Evolutionary conservation across 306 rosid species (phyloP), one percentile per base, ranked within the genome.

Genomic region (Calophaca sinica): DNA sequence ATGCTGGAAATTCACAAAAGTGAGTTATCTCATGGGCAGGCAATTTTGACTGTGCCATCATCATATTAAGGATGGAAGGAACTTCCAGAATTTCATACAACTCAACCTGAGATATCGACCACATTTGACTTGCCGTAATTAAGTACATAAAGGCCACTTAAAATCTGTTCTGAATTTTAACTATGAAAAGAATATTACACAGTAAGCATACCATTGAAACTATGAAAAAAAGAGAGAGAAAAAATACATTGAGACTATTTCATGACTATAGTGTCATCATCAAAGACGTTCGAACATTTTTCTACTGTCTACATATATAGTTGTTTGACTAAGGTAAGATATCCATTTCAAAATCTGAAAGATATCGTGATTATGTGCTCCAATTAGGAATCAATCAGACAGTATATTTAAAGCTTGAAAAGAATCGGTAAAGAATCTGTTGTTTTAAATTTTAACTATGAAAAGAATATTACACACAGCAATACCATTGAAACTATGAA

Each of bases 21-120:
- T 31, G 11, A n/a, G 58, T 52, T 36, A 20, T 50, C 61, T 20
- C 7, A 48, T 4, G 10, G 4, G 10, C 6, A 20, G 38, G 69
- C 26, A 71, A 72, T 42, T 61, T 11, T 62, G 62, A 52, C 12
- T 11, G 53, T 14, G 26, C n/a, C 9, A 42, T 42, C 60, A 46
- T 61, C 64, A 51, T 44, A 33, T 62, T 9, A 31, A 42, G 26
- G 7, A n/a, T 51, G 36, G 6, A 10, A 70, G 3, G 50, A 26
- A 13, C 44, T 53, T 5, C 52, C 31, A 42, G 26, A 20, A 20
- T 20, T 20, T 20, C 26, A 20, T 20, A 61, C 29, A 70, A 70
- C 11, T 41, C 9, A 15, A 26, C 0, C 13, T 5, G 7, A 5
- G 41, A 36, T 9, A 79, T 15, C 26, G 26, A 13, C 31, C 5